Evolutionary conservation across 495 filamentous ascomycete species (phyloP), one percentile per base, ranked within the genome.

Genomic region (Mycothermus thermophilus): DNA sequence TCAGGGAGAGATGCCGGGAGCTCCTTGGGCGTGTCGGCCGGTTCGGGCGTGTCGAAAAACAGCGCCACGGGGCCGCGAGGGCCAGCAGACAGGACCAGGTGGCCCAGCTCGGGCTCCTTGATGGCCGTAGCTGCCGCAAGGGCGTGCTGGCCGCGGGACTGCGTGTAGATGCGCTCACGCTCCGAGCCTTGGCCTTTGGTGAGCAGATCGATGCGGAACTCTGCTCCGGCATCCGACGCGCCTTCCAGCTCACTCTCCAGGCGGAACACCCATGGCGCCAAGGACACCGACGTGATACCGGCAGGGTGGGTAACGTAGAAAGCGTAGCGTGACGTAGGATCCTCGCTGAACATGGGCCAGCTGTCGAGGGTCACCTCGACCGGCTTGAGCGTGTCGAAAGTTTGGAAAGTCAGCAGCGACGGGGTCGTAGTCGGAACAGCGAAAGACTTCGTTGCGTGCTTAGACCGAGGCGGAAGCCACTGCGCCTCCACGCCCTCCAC

Each of bases 401-500:
- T 65, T 22, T 72, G 66, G 46, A 71, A 71, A 1, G 62, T 65
- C 10, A 71, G 50, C 4, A 72, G 46, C 1, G 57, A 52, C 5
- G 59, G 60, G 0, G 53, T 30, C 6, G 46, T 48, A 9, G 38
- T n/a, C 5, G 48, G 25, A 11, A 54, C 51, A 14, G 30, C 10
- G 10, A 52, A 43, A 3, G 40, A 41, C n/a, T 52, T 55, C 12
- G 45, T 56, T 57, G 51, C 64, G 44, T 42, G 62, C 47, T 56
- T 71, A 42, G 55, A 45, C 15, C 53, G 54, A 12, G 63, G 75
- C 2, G 83, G 83, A 8, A 93, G 69, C 86, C 86, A 94, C 47
- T 84, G 75, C 7, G 79, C 85, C 52, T 87, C 75, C 1, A 92
- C 71, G 0, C 80, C 81, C 21, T 85, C 76, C 2, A 85, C 49